phyloP scores from a whole-genome alignment of 495 filamentous ascomycete genomes.

The Penicillium flavigenum region DNA sequence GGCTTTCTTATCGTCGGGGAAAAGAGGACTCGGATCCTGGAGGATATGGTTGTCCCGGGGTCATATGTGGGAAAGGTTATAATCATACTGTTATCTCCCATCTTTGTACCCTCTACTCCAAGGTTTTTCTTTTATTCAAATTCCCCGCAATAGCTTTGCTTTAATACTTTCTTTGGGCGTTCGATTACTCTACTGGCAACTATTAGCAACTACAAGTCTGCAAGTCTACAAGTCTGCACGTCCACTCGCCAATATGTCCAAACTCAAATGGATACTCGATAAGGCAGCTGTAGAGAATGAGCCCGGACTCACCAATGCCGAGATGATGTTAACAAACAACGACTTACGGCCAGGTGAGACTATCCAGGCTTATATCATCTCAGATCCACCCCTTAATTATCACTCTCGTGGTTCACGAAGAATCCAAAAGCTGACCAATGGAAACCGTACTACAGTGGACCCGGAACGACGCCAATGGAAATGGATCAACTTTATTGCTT shows the following conservation, averaged over 20 bases:
- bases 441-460: constrained; percentile 56
- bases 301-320: constrained; percentile 74
- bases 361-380: neutral
- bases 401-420: neutral
- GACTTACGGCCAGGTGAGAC: constrained; percentile 80
- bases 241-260: constrained; percentile 31
- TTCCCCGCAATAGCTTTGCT: neutral
- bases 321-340: constrained; percentile 88
- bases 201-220: neutral
- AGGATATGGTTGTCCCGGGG: neutral
- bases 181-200: neutral
- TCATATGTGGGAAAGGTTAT: neutral
- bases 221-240: neutral
- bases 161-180: no score
- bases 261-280: constrained; percentile 33
- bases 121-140: neutral
- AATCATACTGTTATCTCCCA: neutral
- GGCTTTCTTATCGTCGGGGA: neutral
- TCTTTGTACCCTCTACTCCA: neutral
- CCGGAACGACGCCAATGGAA: constrained; percentile 83
- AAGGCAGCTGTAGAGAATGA: constrained; percentile 72
- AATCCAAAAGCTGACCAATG: constrained; percentile 19
- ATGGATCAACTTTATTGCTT: constrained; percentile 83
- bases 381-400: neutral
- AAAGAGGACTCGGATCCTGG: neutral